A percentile compares a stretch with the other conserved stretches of the same genome.
These are phyloP conservation scores for Heliosperma pusillum DNA, from an alignment of 148 eudicot genomes.

Conservation along the genomic window DNA sequence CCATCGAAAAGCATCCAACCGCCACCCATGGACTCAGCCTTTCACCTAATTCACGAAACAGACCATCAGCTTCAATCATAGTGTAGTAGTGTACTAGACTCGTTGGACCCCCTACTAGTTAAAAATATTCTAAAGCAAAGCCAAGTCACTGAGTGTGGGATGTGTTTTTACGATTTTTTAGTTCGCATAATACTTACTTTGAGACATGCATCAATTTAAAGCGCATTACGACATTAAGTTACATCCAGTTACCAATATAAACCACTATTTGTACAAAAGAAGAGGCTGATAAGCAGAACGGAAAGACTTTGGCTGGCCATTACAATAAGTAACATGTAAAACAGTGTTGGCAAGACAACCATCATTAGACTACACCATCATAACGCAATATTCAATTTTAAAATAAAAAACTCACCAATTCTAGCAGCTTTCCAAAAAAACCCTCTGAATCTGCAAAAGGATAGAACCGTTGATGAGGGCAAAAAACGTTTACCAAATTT, in stretches of 20 bases:
- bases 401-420: constrained; percentile 50
- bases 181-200: too few species aligned
- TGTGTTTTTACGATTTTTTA: too few species aligned
- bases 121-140: too few species aligned
- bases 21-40: constrained; percentile 91
- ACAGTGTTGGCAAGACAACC: too few species aligned
- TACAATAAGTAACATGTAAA: too few species aligned
- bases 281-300: too few species aligned
- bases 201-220: too few species aligned
- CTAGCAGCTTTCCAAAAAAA: constrained; percentile 99
- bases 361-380: background rate
- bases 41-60: constrained; percentile 57
- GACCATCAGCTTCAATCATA: constrained; percentile 8
- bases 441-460: constrained; percentile 73
- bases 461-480: constrained; percentile 15
- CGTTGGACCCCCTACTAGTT: too few species aligned
- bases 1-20: constrained; percentile 76
- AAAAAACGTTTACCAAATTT: background rate
- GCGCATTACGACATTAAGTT: background rate
- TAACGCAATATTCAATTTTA: background rate
- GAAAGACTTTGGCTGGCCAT: too few species aligned
- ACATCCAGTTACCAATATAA: background rate
- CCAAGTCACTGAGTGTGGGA: background rate
- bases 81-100: too few species aligned
- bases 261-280: background rate